Evolutionary conservation across 2,329 filamentous ascomycete species (phyloP), one percentile per base, ranked within the genome.

Genomic region (Fusarium irregulare): DNA sequence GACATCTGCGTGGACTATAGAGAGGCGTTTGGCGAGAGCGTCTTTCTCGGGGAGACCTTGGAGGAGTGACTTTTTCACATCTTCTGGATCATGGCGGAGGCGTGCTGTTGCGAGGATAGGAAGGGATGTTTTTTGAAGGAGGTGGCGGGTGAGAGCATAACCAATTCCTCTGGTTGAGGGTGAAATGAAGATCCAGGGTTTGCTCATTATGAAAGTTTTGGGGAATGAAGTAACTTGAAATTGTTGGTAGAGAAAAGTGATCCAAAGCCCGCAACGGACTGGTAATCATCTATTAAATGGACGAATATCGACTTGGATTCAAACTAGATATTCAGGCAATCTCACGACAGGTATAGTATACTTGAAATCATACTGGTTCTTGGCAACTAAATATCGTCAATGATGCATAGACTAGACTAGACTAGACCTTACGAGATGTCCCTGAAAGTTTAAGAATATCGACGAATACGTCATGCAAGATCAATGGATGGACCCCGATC

Each of bases 131-230:
- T 79, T 81, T 10, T 78, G 82, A 14, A 86, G 82, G 27, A 86
- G 80, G 61, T 84, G 82, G 1, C 84, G 80, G 13, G 84, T 83
- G 14, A 88, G 79, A 44, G 83, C 81, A 66, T 83, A 77, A 50
- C 84, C 84, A 47, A 86, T 84, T 68, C 85, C 85, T 27, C 85
- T 79, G 72, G 78, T 83, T 20, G 84, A 81, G 0, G 85, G 83
- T 44, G 79, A 83, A 64, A 86, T 69, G 66, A 87, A 76, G 69
- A 85, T 82, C 85, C 85, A 87, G 21, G 85, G 85, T 37, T 80
- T 80, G 40, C 83, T 83, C 80, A 84, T 83, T 51, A 12, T 58
- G 56, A 32, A 4, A 20, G 23, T 28, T 25, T 44, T 25, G 13
- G 16, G 28, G n/a, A 27, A 10, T 20, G 18, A 41, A 32, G 27